These are phyloP conservation scores for Penicillium sp. DNA, from an alignment of 2,329 filamentous ascomycete genomes.

Conservation along the genomic window DNA sequence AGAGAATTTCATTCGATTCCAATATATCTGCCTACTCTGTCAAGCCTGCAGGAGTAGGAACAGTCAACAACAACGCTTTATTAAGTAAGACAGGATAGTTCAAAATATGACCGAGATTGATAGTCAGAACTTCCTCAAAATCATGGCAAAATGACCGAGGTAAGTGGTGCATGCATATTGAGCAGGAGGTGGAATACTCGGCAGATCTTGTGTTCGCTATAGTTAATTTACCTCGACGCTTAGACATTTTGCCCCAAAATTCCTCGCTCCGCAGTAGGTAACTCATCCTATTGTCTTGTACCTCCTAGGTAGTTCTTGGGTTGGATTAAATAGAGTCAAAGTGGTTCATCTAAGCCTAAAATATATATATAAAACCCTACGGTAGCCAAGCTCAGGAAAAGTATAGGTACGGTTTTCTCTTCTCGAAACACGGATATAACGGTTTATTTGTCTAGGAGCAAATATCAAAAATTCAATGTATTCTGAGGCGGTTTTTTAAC, in stretches of 20 bases:
- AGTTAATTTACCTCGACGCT: not conserved
- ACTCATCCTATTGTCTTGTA: not conserved
- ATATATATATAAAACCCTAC: no score
- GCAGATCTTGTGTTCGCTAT: not conserved
- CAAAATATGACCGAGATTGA: not conserved
- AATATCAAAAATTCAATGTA: no score
- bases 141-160: not conserved
- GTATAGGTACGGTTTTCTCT: no score
- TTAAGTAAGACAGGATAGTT: not conserved
- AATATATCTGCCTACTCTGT: not conserved
- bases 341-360: no score
- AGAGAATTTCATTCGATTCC: not conserved
- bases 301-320: no score
- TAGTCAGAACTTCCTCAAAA: not conserved
- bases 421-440: no score
- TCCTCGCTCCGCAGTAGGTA: not conserved
- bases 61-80: not conserved
- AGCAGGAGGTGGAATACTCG: not conserved
- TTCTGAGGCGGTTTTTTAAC: no score
- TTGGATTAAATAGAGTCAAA: no score
- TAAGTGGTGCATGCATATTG: not conserved
- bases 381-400: no score
- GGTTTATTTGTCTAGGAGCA: no score
- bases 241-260: not conserved
- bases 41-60: not conserved